These are phyloP conservation scores for Blumeriella jaapii DNA, from an alignment of 2,329 filamentous ascomycete genomes.

Conservation along the genomic window DNA sequence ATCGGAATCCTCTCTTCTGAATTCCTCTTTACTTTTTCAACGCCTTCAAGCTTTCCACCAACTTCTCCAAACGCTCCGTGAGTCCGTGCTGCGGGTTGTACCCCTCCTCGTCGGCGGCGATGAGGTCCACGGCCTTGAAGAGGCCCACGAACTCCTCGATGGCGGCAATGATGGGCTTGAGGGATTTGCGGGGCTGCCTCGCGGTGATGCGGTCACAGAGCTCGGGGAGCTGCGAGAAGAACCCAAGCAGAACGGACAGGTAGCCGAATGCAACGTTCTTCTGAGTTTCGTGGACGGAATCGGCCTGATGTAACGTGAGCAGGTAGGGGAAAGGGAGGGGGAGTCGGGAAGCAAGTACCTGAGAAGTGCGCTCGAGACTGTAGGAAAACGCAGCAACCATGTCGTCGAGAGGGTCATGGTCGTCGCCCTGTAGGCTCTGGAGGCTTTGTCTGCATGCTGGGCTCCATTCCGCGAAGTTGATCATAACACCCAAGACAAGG, in stretches of 20 bases:
- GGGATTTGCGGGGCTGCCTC: conserved; percentile 34
- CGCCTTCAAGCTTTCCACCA: conserved; percentile 13
- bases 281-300: conserved; percentile 62
- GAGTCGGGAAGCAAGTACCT: conserved; percentile 43
- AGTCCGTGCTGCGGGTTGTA: conserved; percentile 35
- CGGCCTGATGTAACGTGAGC: conserved; percentile 37
- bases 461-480: conserved; percentile 78
- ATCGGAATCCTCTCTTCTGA: too few species aligned
- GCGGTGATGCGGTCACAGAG: conserved; percentile 33
- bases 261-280: conserved; percentile 80
- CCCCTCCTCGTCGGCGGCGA: conserved; percentile 34
- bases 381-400: conserved; percentile 57
- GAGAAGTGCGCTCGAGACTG: conserved; percentile 50
- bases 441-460: conserved; percentile 43
- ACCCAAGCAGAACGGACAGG: conserved; percentile 72
- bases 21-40: too few species aligned
- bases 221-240: conserved; percentile 51
- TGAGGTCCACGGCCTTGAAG: conserved; percentile 44
- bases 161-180: conserved; percentile 41
- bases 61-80: conserved; percentile 20
- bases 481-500: conserved; percentile 68
- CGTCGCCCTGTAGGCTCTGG: conserved; percentile 30
- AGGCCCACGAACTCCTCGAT: conserved; percentile 51
- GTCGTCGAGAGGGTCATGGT: conserved; percentile 38
- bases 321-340: background rate